Conservation (phyloP, 2,329 filamentous ascomycete species). For the Penicillium brevicompactum region DNA sequence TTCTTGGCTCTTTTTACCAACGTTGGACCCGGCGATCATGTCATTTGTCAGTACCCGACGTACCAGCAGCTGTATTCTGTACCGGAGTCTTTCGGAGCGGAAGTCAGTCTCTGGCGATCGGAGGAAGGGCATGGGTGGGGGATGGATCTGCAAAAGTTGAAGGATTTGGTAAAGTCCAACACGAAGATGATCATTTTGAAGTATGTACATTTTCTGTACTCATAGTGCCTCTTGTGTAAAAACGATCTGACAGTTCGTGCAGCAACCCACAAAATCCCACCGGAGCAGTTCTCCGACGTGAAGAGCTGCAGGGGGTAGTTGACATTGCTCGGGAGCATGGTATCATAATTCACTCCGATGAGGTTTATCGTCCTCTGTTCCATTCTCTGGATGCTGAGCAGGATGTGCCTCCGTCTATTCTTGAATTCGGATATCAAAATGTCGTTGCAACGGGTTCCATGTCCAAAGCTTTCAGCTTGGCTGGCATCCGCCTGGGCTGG, state of each 20-base stretch:
- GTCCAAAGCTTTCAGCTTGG: constrained; percentile 78
- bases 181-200: constrained; percentile 65
- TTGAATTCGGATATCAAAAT: constrained; percentile 68
- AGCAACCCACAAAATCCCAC: constrained; percentile 80
- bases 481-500: constrained; percentile 78
- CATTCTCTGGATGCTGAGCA: constrained; percentile 58
- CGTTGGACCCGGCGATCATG: constrained; percentile 74
- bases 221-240: neutral
- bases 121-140: constrained; percentile 65
- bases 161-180: constrained; percentile 56
- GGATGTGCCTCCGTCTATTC: constrained; percentile 64
- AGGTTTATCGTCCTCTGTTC: constrained; percentile 80
- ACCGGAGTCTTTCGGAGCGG: constrained; percentile 72
- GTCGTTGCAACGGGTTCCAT: constrained; percentile 73
- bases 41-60: constrained; percentile 82
- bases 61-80: constrained; percentile 83
- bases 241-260: neutral
- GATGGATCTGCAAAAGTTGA: constrained; percentile 67
- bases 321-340: constrained; percentile 62
- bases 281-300: constrained; percentile 65
- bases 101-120: constrained; percentile 76
- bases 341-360: constrained; percentile 72
- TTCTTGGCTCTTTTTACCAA: constrained; percentile 76
- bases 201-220: constrained; percentile 20
- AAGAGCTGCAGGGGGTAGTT: constrained; percentile 62